These are phyloP conservation scores for Monilinia fructicola DNA, from an alignment of 2,329 filamentous ascomycete species.

Conservation along the genomic window DNA sequence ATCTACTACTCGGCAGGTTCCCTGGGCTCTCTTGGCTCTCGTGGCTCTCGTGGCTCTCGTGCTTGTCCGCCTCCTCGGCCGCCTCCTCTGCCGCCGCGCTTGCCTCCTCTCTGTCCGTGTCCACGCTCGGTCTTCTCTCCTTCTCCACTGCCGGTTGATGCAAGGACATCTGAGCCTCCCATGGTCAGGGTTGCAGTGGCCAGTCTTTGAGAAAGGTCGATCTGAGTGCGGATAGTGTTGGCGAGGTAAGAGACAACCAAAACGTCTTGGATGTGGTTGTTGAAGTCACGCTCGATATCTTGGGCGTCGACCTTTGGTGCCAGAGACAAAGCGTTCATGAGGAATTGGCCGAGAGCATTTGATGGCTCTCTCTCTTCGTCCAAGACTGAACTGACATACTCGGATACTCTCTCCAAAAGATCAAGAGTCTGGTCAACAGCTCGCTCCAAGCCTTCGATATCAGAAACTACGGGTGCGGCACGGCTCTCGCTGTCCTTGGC, in stretches of 20 bases:
- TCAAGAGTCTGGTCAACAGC: conserved; percentile 84
- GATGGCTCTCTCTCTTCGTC: conserved; percentile 91
- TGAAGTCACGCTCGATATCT: conserved; percentile 96
- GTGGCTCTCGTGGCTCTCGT: conserved; percentile 53
- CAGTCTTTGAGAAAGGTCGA: conserved; percentile 93
- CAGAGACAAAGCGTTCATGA: conserved; percentile 89
- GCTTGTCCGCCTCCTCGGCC: conserved; percentile 50
- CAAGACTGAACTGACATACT: conserved; percentile 89
- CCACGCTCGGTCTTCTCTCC: conserved; percentile 48
- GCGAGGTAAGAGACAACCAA: conserved; percentile 97
- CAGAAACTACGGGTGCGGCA: conserved; percentile 71
- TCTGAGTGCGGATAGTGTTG: conserved; percentile 98
- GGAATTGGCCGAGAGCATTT: conserved; percentile 88
- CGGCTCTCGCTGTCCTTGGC: conserved; percentile 79
- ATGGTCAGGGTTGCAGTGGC: conserved; percentile 72
- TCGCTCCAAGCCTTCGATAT: conserved; percentile 85
- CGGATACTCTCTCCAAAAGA: conserved; percentile 86
- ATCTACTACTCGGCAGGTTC: conserved; percentile 22
- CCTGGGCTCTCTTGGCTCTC: conserved; percentile 51
- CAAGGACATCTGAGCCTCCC: conserved; percentile 48
- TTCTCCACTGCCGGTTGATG: conserved; percentile 46
- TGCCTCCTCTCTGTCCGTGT: conserved; percentile 46
- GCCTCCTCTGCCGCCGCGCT: conserved; percentile 51
- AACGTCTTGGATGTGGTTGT: conserved; percentile 99
- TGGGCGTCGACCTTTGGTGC: conserved; percentile 90